A percentile compares a stretch with the other conserved stretches of the same genome.
Conservation (phyloP, 106 monocot species). For the Vanilla planifolia region DNA sequence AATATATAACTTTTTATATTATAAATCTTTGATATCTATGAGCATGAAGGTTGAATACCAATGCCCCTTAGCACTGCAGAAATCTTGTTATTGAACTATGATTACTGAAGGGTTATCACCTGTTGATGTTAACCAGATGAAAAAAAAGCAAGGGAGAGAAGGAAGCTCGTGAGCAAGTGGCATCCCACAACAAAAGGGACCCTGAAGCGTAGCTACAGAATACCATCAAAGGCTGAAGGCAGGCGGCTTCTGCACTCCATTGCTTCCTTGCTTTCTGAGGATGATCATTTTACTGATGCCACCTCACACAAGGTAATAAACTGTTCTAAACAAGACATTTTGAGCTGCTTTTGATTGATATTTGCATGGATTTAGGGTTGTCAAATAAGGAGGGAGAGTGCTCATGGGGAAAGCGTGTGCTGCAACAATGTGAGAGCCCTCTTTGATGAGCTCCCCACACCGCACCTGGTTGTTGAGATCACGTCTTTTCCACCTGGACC, state of each 20-base stretch:
- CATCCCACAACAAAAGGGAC: conserved; percentile 95
- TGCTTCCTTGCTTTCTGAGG: conserved; percentile 81
- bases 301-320: conserved; percentile 74
- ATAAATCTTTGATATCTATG: too few relatives aligned
- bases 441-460: conserved; percentile 94
- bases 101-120: background rate
- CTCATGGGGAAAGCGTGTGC: conserved; percentile 92
- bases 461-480: conserved; percentile 89
- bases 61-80: too few relatives aligned
- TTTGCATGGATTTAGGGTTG: conserved; percentile 54
- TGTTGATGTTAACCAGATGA: conserved; percentile 29
- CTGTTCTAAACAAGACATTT: background rate
- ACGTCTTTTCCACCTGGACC: conserved; percentile 93
- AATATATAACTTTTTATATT: too few relatives aligned
- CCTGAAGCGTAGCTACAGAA: conserved; percentile 79
- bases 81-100: background rate
- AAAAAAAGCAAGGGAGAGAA: conserved; percentile 57
- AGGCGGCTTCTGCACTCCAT: conserved; percentile 73
- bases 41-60: too few relatives aligned
- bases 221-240: conserved; percentile 77
- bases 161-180: conserved; percentile 90
- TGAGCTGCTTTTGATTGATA: background rate
- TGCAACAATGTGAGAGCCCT: conserved; percentile 96
- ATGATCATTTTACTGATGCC: conserved; percentile 82
- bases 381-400: conserved; percentile 89